These are phyloP conservation scores for Kernera saxatilis DNA, from an alignment of 345 rosid species.

Conservation along the genomic window DNA sequence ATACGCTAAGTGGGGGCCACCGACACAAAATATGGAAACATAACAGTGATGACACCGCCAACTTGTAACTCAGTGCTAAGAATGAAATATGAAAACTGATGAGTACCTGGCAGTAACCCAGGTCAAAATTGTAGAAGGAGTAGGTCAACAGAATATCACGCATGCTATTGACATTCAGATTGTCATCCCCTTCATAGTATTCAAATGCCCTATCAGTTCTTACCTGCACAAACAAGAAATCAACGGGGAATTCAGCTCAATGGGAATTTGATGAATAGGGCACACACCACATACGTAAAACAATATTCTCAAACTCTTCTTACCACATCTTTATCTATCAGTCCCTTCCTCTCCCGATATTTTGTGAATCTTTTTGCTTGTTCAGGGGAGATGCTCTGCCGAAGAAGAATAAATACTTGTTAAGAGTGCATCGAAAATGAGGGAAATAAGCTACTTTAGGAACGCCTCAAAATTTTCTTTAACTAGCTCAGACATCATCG, in stretches of 20 bases:
- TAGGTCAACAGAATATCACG: constrained; percentile 85
- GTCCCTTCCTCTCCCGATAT: constrained; percentile 90
- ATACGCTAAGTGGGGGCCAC: background rate
- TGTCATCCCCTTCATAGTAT: constrained; percentile 89
- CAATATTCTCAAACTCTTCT: constrained; percentile 18
- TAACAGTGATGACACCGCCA: background rate
- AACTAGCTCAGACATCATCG: background rate
- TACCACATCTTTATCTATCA: constrained; percentile 96
- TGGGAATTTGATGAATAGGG: background rate
- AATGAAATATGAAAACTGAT: constrained; percentile 1
- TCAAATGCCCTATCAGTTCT: constrained; percentile 82
- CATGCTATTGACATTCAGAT: constrained; percentile 70
- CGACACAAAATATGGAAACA: background rate
- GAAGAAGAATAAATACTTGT: constrained; percentile 3
- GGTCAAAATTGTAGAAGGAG: constrained; percentile 95
- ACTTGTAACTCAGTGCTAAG: background rate
- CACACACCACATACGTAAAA: background rate
- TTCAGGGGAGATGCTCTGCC: constrained; percentile 83
- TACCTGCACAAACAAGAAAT: constrained; percentile 48
- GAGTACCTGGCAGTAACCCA: constrained; percentile 96
- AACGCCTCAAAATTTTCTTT: background rate
- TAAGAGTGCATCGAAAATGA: constrained; percentile 9
- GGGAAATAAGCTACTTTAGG: background rate
- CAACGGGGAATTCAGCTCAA: background rate
- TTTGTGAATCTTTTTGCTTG: constrained; percentile 95